phyloP scores from a whole-genome alignment of 2,329 filamentous ascomycete species.

The Fusarium cyanostomum region DNA sequence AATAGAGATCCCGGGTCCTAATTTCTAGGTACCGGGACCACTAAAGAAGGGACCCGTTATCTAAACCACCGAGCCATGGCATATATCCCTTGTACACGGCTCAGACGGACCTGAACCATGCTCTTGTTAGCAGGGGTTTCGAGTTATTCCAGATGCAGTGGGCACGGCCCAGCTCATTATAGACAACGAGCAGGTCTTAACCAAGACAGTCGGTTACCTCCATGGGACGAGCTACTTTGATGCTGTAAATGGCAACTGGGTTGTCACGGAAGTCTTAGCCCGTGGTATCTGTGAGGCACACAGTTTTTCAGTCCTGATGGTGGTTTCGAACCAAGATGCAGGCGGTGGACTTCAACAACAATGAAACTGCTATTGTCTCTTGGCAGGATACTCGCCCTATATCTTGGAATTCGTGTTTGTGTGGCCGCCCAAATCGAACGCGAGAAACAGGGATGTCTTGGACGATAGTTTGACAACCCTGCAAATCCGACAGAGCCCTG shows the following conservation, averaged over 20 bases:
- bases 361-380: neutral
- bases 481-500: neutral
- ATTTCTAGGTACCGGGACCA: too few species aligned
- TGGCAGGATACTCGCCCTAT: neutral
- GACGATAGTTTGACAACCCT: neutral
- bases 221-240: neutral
- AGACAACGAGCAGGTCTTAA: neutral
- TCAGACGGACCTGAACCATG: too few species aligned
- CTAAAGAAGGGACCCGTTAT: too few species aligned
- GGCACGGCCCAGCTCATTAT: neutral
- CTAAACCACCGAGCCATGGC: too few species aligned
- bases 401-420: neutral
- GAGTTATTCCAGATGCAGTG: too few species aligned
- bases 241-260: neutral
- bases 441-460: neutral
- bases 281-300: neutral
- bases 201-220: fast-evolving
- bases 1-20: too few species aligned
- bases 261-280: fast-evolving
- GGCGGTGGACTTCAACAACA: neutral
- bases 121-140: too few species aligned
- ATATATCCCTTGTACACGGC: too few species aligned
- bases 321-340: neutral
- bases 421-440: neutral
- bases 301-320: neutral